These are phyloP conservation scores for Trifolium fragiferum DNA, from an alignment of 306 rosid genomes.

Conservation along the genomic window DNA sequence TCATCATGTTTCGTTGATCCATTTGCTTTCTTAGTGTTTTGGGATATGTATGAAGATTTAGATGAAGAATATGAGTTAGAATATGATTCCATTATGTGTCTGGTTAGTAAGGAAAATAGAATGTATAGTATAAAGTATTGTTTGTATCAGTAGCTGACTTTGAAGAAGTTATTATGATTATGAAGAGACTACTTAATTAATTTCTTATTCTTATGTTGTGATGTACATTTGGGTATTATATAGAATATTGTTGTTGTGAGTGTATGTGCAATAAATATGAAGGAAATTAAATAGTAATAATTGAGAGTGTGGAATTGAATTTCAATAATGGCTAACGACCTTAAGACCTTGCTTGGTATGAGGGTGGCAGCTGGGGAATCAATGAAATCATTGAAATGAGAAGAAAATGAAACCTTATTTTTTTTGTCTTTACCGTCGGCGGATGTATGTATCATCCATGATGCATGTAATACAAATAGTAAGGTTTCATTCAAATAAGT, in stretches of 20 bases:
- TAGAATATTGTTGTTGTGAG: background rate
- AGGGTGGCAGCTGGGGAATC: background rate
- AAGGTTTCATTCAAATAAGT: too few relatives aligned
- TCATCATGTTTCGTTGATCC: slow-evolving; percentile 9
- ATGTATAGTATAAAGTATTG: background rate
- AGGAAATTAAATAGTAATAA: background rate
- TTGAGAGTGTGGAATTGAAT: background rate
- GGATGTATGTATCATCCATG: background rate
- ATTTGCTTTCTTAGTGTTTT: background rate
- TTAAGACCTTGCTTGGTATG: background rate
- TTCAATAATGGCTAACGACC: slow-evolving; percentile 1
- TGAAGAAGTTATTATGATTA: background rate
- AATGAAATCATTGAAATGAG: slow-evolving; percentile 7
- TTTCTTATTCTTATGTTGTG: background rate
- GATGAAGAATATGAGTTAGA: slow-evolving; percentile 47
- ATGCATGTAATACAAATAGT: background rate
- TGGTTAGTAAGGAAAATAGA: background rate
- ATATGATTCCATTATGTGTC: slow-evolving; percentile 47
- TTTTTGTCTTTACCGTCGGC: slow-evolving; percentile 20
- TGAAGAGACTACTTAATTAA: background rate
- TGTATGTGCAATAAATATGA: background rate
- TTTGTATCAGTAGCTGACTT: background rate
- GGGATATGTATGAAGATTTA: slow-evolving; percentile 32
- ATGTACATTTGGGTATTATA: background rate
- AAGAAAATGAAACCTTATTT: background rate